Base-by-base conservation (phyloP, 1,284 basidiomycete species). In the Cryptococcus floricola region DNA sequence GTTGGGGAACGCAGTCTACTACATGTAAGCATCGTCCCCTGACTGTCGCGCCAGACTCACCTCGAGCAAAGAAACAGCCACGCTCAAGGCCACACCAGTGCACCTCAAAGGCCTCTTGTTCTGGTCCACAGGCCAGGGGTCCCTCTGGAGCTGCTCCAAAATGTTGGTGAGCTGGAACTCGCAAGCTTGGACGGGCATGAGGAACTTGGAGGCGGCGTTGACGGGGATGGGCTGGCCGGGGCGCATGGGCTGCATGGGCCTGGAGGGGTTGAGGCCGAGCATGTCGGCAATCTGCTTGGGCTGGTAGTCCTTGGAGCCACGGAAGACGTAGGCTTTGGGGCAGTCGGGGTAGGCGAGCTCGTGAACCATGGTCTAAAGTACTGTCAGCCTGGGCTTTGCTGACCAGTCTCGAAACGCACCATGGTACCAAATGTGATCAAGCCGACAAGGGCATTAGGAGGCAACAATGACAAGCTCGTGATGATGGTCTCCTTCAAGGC, bases 231-330 rank as follows among this genome's bases (percentile, higher is more conserved):
- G 87, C 67, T 93, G 90, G 4, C 90, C 90, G 16, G 87, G 89
- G 52, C 89, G 88, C 45, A 70, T 57, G 13, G 67, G 62, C 64
- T 56, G 75, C 56, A 71, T 65, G n/a, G 70, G 67, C 56, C 78
- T 71, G 19, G 78, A 74, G 2, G 87, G 84, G 64, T 80, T 80
- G 53, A 98, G 84, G 42, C 91, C 92, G 50, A 98, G 88, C 95
- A 99, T 98, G 69, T 98, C 95, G 77, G 94, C 91, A 67, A 98
- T 97, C 68, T 94, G 91, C 80, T 98, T 98, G 56, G 92, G 87
- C 55, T 87, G 80, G 76, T 98, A 98, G 71, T 99, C 96, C 79
- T 98, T 99, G n/a, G 89, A 90, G 52, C 96, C 96, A 39, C 95
- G 88, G 86, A 99, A 99, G 60, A 98, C 95, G 77, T 95, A 98